Conservation (phyloP, 805 yeast genomes). For the Cyberlindnera meyerae region DNA sequence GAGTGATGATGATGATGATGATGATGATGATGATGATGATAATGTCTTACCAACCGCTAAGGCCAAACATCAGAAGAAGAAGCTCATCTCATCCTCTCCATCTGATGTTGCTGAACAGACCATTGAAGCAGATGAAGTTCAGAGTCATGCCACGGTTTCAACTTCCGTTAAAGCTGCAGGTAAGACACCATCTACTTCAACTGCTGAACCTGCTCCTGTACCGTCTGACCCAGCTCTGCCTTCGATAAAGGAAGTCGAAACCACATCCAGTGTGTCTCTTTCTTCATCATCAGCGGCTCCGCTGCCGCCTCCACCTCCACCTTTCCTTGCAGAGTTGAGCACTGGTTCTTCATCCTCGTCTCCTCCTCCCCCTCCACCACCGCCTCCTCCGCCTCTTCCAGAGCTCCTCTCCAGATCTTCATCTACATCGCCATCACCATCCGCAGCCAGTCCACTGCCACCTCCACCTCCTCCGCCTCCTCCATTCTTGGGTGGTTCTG, state of each 20-base stretch:
- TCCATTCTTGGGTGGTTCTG: conserved; percentile 3
- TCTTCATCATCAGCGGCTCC: conserved; percentile 10
- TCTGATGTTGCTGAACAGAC: conserved; percentile 10
- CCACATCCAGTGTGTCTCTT: too few species aligned
- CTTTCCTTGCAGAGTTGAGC: conserved; percentile 30
- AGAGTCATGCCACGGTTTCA: too few species aligned
- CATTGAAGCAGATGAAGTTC: conserved; percentile 26
- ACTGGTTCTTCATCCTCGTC: too few species aligned
- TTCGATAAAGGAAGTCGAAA: too few species aligned
- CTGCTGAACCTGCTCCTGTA: too few species aligned
- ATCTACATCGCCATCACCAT: conserved; percentile 30
- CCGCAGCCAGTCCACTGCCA: conserved; percentile 8
- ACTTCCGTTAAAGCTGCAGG: too few species aligned
- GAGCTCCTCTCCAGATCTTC: conserved; percentile 25
- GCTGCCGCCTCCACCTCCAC: conserved; percentile 13
- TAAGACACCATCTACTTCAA: too few species aligned
- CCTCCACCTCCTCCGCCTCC: conserved; percentile 16
- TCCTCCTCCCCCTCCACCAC: conserved; percentile 29
- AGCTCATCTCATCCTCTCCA: conserved; percentile 1
- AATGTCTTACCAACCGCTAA: too few species aligned
- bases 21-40: too few species aligned
- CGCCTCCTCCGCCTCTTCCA: conserved; percentile 31
- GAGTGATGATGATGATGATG: too few species aligned
- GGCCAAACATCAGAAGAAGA: not conserved
- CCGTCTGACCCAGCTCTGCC: too few species aligned